A percentile compares a stretch with the other conserved stretches of the same genome.
phyloP scores from a whole-genome alignment of 257 asterid genomes.

The Asclepias syriaca region DNA sequence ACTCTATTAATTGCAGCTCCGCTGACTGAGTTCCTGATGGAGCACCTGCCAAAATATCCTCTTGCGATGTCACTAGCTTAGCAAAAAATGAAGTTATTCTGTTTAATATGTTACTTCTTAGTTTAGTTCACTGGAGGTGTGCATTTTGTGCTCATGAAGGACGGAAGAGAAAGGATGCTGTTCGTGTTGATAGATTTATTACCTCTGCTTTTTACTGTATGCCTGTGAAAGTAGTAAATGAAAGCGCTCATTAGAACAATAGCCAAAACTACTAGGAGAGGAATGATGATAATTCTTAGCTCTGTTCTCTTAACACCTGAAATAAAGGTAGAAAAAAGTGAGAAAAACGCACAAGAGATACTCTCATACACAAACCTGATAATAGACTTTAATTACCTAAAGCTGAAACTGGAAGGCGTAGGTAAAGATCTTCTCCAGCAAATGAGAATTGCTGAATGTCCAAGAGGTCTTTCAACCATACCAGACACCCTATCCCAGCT shows the following conservation, averaged over 20 bases:
- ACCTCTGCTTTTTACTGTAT: constrained; percentile 12
- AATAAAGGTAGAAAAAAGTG: background rate
- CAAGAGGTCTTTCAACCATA: constrained; percentile 22
- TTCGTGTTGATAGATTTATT: background rate
- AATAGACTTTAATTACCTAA: constrained; percentile 7
- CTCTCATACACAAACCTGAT: background rate
- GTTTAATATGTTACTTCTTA: no score
- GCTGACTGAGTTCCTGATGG: background rate
- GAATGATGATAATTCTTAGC: constrained; percentile 10
- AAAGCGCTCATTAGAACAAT: constrained; percentile 1
- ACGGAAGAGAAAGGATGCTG: no score
- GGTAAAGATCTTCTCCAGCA: constrained; percentile 21
- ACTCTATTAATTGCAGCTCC: constrained; percentile 23
- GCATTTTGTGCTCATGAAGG: no score
- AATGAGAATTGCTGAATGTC: constrained; percentile 24
- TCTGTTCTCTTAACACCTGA: constrained; percentile 13
- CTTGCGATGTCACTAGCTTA: constrained; percentile 2
- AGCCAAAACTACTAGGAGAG: constrained; percentile 4
- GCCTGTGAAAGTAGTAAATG: constrained; percentile 8
- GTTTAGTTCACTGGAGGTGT: no score
- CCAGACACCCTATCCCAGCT: constrained; percentile 28
- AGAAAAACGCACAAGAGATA: background rate
- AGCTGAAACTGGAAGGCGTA: constrained; percentile 23
- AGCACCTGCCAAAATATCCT: constrained; percentile 10
- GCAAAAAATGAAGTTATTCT: background rate